Conservation (phyloP, 2,329 filamentous ascomycete genomes). For the Chaetomiaceae sp. region DNA sequence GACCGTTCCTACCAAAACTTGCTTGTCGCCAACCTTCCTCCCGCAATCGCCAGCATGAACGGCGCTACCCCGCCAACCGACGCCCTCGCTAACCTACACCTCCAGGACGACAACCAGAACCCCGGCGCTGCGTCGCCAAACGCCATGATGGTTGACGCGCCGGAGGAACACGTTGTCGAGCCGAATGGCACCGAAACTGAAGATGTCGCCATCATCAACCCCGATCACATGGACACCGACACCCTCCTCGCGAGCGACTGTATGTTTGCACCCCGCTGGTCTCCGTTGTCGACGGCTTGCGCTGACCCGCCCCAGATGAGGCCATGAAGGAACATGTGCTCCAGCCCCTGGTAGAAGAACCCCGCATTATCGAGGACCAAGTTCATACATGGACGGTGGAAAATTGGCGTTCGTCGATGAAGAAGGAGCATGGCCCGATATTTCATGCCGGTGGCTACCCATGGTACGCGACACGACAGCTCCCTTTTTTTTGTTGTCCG, state of each 20-base stretch:
- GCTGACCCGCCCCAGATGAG: constrained; percentile 54
- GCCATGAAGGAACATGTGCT: constrained; percentile 81
- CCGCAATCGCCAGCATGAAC: constrained; percentile 9
- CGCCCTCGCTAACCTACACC: constrained; percentile 26
- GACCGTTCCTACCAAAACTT: background rate
- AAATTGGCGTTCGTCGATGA: constrained; percentile 70
- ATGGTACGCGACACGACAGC: constrained; percentile 56
- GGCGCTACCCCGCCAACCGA: constrained; percentile 16
- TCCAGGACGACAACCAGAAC: constrained; percentile 45
- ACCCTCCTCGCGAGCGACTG: constrained; percentile 50
- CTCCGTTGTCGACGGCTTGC: background rate
- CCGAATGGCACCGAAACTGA: constrained; percentile 47
- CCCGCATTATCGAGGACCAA: constrained; percentile 72
- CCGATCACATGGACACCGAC: constrained; percentile 38
- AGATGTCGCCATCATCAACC: constrained; percentile 50
- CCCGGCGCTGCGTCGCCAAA: constrained; percentile 49
- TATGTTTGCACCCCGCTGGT: constrained; percentile 28
- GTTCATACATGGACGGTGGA: constrained; percentile 83
- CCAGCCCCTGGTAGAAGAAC: constrained; percentile 66
- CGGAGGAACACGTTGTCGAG: constrained; percentile 50
- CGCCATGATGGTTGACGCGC: constrained; percentile 51
- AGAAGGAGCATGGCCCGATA: constrained; percentile 80
- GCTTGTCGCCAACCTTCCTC: background rate
- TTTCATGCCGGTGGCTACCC: constrained; percentile 85
- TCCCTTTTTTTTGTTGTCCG: background rate